Conservation (phyloP, 2,329 filamentous ascomycete genomes). For the Trichoderma afroharzianum region DNA sequence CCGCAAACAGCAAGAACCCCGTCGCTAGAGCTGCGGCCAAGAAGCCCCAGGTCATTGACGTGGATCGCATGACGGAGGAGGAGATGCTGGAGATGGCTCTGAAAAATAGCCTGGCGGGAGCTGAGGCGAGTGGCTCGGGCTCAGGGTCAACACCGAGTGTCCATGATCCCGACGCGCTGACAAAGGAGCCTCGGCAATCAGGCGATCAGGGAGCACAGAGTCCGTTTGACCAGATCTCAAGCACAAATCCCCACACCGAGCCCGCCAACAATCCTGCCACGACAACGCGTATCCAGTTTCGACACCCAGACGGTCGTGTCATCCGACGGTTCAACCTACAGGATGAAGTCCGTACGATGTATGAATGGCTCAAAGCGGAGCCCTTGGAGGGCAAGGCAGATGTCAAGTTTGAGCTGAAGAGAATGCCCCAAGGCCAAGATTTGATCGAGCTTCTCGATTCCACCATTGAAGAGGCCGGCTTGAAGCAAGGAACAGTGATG, state of each 20-base stretch:
- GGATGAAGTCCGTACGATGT: constrained; percentile 78
- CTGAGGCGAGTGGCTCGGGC: constrained; percentile 25
- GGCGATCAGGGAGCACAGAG: constrained; percentile 37
- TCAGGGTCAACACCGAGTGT: constrained; percentile 49
- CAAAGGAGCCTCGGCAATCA: constrained; percentile 52
- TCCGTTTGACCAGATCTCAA: constrained; percentile 68
- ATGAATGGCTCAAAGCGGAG: constrained; percentile 93
- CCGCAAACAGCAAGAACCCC: constrained; percentile 84
- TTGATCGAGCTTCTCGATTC: constrained; percentile 70
- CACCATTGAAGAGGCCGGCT: constrained; percentile 73
- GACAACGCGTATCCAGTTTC: constrained; percentile 88
- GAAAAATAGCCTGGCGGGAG: constrained; percentile 74
- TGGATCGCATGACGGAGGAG: constrained; percentile 90
- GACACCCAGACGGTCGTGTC: constrained; percentile 76
- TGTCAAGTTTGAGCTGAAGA: constrained; percentile 80
- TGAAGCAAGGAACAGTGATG: constrained; percentile 95
- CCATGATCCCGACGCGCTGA: constrained; percentile 83
- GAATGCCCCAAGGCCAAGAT: constrained; percentile 74
- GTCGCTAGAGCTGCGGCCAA: constrained; percentile 67
- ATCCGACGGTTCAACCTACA: constrained; percentile 78
- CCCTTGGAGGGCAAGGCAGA: constrained; percentile 77
- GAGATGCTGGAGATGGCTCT: constrained; percentile 95
- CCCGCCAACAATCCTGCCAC: constrained; percentile 66
- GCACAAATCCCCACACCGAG: constrained; percentile 70
- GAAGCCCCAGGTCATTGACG: constrained; percentile 64